These are phyloP conservation scores for Neurospora tetrasperma DNA, from an alignment of 495 filamentous ascomycete genomes.

Conservation along the genomic window DNA sequence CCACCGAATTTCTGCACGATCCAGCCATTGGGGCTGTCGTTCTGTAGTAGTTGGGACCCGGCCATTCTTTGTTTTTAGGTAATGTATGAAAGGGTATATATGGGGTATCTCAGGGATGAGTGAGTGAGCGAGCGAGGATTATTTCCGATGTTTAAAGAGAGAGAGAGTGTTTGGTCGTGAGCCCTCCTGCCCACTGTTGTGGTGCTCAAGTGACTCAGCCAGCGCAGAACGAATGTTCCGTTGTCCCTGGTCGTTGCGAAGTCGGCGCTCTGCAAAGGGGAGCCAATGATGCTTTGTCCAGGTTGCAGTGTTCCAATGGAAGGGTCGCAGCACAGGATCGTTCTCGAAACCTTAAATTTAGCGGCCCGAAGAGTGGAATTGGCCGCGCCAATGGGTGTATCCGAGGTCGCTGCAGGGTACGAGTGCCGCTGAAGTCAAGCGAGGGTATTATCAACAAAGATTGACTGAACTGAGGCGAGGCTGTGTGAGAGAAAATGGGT, in stretches of 20 bases:
- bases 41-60: conserved; percentile 19
- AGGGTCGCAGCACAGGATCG: not conserved
- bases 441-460: not conserved
- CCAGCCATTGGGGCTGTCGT: conserved; percentile 42
- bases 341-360: not conserved
- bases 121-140: not conserved
- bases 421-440: not conserved
- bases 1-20: conserved; percentile 83
- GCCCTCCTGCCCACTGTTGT: not conserved
- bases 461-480: not conserved
- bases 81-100: not conserved
- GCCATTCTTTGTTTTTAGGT: conserved; percentile 10
- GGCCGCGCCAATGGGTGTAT: not conserved
- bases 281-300: not conserved
- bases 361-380: not conserved
- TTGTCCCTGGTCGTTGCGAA: not conserved
- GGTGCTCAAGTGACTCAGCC: not conserved
- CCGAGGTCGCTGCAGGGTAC: not conserved
- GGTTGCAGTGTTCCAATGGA: not conserved
- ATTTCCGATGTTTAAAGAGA: not conserved
- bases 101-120: not conserved
- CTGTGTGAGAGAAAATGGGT: not conserved
- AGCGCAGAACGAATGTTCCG: not conserved
- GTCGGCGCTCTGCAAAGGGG: not conserved
- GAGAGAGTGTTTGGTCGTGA: not conserved